Conservation (phyloP, 345 rosid genomes). For the Citrus sp. region DNA sequence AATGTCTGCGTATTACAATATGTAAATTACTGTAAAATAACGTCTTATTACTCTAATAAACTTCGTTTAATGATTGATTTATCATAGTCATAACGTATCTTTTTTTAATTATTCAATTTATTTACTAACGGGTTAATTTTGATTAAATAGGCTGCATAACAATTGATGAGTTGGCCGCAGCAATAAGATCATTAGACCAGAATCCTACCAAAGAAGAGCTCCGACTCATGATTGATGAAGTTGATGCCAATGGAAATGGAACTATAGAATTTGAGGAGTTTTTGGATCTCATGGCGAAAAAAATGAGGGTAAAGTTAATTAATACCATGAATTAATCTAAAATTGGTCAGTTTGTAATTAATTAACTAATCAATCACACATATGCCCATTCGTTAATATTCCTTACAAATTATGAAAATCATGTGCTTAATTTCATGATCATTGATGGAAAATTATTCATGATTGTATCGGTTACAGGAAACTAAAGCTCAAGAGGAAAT, state of each 20-base stretch:
- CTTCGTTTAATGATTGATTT: no score
- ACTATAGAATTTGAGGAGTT: conserved; percentile 68
- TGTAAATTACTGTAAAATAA: not conserved
- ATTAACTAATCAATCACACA: not conserved
- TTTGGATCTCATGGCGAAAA: conserved; percentile 63
- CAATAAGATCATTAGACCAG: conserved; percentile 47
- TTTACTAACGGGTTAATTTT: not conserved
- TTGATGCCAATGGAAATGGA: conserved; percentile 54
- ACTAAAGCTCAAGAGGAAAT: conserved; percentile 50
- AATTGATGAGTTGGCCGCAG: conserved; percentile 47
- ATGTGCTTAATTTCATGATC: not conserved
- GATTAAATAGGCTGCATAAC: conserved; percentile 54
- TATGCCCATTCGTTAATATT: not conserved
- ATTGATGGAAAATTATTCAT: not conserved
- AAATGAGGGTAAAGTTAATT: conserved; percentile 46
- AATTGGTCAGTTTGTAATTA: not conserved
- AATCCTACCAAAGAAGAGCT: conserved; percentile 66
- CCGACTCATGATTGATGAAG: conserved; percentile 55
- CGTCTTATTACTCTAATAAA: no score
- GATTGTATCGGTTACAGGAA: conserved; percentile 32
- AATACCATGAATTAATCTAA: no score
- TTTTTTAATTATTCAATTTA: not conserved
- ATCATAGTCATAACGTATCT: not conserved
- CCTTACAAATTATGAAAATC: not conserved
- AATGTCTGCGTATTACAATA: not conserved